A percentile compares a stretch with the other conserved stretches of the same genome.
Conservation (phyloP, 805 yeast species). For the Metschnikowia borealis region DNA sequence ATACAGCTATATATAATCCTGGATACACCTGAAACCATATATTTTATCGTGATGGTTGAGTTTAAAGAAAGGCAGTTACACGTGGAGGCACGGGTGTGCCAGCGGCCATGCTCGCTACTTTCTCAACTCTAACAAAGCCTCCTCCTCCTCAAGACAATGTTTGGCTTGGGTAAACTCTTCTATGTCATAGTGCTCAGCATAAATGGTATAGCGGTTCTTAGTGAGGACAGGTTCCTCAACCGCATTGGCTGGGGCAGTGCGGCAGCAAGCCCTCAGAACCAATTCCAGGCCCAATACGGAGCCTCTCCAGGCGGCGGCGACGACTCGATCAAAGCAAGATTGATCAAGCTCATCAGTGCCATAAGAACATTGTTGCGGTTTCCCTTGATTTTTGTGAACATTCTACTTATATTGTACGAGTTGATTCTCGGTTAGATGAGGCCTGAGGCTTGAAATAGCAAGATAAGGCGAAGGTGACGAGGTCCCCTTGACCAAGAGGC, state of each 20-base stretch:
- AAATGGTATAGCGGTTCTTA: conserved; percentile 73
- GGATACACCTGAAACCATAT: no score
- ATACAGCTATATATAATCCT: no score
- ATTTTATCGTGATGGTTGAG: no score
- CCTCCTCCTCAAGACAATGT: conserved; percentile 30
- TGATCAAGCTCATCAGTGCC: conserved; percentile 66
- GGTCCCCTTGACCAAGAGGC: not conserved
- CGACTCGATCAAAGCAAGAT: conserved; percentile 49
- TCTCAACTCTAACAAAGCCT: not conserved
- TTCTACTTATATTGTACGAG: conserved; percentile 66
- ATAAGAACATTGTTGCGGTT: conserved; percentile 71
- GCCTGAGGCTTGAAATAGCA: not conserved
- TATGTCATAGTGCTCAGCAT: conserved; percentile 57
- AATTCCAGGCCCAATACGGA: conserved; percentile 22
- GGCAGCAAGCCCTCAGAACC: conserved; percentile 13
- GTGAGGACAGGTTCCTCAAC: conserved; percentile 74
- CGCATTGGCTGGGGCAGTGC: conserved; percentile 44
- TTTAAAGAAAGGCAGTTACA: not conserved
- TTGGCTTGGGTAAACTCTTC: conserved; percentile 57
- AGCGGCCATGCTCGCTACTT: conserved; percentile 1
- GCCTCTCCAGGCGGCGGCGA: conserved; percentile 41
- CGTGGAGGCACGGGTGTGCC: conserved; percentile 1
- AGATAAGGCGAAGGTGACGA: not conserved
- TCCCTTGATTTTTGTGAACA: conserved; percentile 66
- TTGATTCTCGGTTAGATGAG: conserved; percentile 53